Evolutionary conservation across 1,284 basidiomycete species (phyloP).

Genomic region (Sporisorium reilianum): DNA sequence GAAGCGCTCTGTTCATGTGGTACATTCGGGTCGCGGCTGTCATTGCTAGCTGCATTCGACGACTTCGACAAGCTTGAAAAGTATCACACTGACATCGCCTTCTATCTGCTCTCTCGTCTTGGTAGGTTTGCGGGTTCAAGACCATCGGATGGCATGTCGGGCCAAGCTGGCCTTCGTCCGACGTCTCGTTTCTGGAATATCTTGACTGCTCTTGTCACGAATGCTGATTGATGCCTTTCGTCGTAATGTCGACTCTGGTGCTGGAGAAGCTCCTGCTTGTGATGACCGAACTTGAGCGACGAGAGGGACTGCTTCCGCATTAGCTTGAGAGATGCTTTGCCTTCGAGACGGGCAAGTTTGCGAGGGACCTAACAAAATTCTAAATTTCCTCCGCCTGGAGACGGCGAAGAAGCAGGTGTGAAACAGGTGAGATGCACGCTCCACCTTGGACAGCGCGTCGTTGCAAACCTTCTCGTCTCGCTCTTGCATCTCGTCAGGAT

Average conservation of each 20-base stretch:
- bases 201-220: neutral
- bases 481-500: neutral
- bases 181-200: neutral
- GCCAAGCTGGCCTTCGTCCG: neutral
- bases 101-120: neutral
- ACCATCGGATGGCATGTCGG: neutral
- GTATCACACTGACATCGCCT: neutral
- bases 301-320: neutral
- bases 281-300: neutral
- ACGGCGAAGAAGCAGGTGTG: neutral
- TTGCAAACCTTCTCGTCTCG: neutral
- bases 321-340: neutral
- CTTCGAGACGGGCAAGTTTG: neutral
- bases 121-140: neutral
- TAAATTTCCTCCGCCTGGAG: neutral
- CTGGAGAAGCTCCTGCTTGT: neutral
- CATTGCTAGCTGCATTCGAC: neutral
- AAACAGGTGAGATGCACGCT: conserved; percentile 8
- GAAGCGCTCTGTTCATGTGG: neutral
- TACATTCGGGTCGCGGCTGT: neutral
- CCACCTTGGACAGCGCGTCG: too few species aligned
- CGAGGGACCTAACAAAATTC: neutral
- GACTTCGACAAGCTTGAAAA: neutral
- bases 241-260: neutral
- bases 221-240: neutral